phyloP scores from a whole-genome alignment of 257 asterid species.

The Salvia splendens region DNA sequence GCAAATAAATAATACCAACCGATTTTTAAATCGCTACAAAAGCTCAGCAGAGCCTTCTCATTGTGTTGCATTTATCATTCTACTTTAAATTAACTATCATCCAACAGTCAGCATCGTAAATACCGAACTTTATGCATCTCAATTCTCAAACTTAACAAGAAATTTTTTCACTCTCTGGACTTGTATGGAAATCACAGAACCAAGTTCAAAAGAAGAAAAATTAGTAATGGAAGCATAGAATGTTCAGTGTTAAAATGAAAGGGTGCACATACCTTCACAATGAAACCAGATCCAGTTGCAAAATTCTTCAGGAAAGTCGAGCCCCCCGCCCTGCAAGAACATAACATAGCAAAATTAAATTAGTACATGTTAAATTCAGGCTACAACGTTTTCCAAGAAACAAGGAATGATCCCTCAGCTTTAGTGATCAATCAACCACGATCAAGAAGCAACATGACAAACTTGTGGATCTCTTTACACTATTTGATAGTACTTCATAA shows the following conservation, averaged over 20 bases:
- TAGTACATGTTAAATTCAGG: background rate
- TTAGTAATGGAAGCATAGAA: background rate
- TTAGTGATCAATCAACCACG: constrained; percentile 32
- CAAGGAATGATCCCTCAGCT: constrained; percentile 21
- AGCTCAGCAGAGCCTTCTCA: background rate
- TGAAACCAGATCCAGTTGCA: constrained; percentile 52
- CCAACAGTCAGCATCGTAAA: background rate
- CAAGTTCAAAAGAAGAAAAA: no score
- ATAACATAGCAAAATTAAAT: constrained; percentile 36
- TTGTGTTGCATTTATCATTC: background rate
- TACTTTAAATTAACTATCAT: constrained; percentile 3
- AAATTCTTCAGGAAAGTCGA: constrained; percentile 44
- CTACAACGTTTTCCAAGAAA: constrained; percentile 25
- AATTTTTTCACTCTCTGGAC: background rate
- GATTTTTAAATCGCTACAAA: background rate
- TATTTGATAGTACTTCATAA: constrained; percentile 27
- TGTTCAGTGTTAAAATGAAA: background rate
- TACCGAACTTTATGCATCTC: background rate
- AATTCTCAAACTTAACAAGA: background rate
- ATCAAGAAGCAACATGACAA: constrained; percentile 20
- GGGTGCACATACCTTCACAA: constrained; percentile 49
- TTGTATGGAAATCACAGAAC: no score
- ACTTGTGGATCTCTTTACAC: constrained; percentile 23
- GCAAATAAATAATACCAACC: constrained; percentile 25
- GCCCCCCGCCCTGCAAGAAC: constrained; percentile 57